Evolutionary conservation across 768 basidiomycete species (phyloP).

Genomic region (Saitozyma podzolica): DNA sequence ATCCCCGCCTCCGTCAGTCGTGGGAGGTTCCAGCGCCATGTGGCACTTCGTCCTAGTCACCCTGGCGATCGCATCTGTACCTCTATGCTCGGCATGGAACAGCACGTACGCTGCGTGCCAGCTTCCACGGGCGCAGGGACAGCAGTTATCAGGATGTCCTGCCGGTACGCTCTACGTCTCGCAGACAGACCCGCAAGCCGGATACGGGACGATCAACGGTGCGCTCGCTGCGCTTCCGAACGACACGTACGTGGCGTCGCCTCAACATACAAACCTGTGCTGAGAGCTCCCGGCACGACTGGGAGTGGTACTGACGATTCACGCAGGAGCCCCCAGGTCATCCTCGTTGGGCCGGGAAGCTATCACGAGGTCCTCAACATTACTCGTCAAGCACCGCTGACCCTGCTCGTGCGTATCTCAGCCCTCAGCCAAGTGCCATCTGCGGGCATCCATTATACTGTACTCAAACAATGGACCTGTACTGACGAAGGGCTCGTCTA

Average conservation of each 20-base stretch:
- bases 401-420: slow-evolving; percentile 57
- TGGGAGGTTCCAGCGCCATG: too few species aligned
- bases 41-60: too few species aligned
- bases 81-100: too few species aligned
- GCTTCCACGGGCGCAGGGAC: slow-evolving; percentile 13
- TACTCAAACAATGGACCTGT: neutral
- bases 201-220: slow-evolving; percentile 13
- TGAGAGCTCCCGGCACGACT: too few species aligned
- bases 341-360: slow-evolving; percentile 63
- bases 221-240: neutral
- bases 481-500: neutral
- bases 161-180: slow-evolving; percentile 65
- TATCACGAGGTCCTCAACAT: slow-evolving; percentile 66
- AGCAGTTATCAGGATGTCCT: slow-evolving; percentile 61
- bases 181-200: slow-evolving; percentile 55
- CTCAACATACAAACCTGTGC: too few species aligned
- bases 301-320: too few species aligned
- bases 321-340: slow-evolving; percentile 55
- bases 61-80: too few species aligned
- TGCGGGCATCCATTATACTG: too few species aligned
- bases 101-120: slow-evolving; percentile 6
- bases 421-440: too few species aligned
- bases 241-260: neutral
- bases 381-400: slow-evolving; percentile 61
- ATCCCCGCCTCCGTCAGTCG: too few species aligned